phyloP scores from a whole-genome alignment of 306 rosid species.

The Canavalia ensiformis region DNA sequence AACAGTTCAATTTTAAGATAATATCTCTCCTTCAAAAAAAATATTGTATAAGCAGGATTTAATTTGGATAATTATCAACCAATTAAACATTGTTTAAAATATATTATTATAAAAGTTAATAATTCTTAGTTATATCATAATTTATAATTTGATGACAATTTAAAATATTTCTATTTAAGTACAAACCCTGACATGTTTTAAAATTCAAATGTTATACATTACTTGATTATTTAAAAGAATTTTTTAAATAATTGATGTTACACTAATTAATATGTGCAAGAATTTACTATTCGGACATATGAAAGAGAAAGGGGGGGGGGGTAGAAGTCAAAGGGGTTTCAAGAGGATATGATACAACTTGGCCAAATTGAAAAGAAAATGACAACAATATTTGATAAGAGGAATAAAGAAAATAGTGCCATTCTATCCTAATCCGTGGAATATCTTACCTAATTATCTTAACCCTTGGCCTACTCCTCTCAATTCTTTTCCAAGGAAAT shows the following conservation, averaged over 20 bases:
- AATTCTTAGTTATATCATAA: no score
- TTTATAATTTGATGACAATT: no score
- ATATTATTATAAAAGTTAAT: no score
- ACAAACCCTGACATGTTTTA: neutral
- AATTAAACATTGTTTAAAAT: no score
- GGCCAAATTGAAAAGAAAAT: conserved; percentile 13
- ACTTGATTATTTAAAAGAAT: neutral
- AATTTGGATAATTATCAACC: no score
- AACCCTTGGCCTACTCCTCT: conserved; percentile 5
- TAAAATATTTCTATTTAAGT: no score
- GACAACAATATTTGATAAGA: conserved; percentile 23
- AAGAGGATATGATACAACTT: conserved; percentile 32
- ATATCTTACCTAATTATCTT: neutral
- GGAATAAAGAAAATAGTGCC: neutral
- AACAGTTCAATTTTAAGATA: neutral
- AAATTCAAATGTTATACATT: no score
- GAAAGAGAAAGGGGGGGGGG: neutral
- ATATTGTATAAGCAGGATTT: no score
- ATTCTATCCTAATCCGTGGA: conserved; percentile 27
- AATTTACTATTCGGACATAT: neutral
- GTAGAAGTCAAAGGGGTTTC: conserved; percentile 42
- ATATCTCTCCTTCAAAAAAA: no score
- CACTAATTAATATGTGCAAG: neutral
- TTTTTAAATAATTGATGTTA: neutral
- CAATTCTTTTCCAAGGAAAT: conserved; percentile 39